A percentile compares a stretch with the other conserved stretches of the same genome.
Conservation (phyloP, 148 eudicot species). For the Beta vulgaris region DNA sequence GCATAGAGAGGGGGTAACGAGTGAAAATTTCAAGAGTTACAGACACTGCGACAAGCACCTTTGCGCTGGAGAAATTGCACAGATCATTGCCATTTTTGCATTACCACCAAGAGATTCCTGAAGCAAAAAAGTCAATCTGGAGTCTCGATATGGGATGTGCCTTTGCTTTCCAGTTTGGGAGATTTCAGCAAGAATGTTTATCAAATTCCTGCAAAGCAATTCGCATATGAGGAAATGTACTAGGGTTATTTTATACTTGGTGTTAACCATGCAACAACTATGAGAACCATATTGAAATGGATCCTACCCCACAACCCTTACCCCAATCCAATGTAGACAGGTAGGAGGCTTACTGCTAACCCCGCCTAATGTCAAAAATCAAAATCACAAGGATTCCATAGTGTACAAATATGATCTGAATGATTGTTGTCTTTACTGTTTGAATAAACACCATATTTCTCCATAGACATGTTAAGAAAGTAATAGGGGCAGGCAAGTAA, state of each 20-base stretch:
- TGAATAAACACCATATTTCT: too few relatives aligned
- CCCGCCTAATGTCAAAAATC: too few relatives aligned
- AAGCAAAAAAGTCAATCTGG: conserved; percentile 86
- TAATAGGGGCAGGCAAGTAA: too few relatives aligned
- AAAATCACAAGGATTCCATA: too few relatives aligned
- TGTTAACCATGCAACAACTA: background rate
- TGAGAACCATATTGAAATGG: background rate
- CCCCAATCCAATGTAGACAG: background rate
- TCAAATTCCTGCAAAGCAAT: conserved; percentile 73
- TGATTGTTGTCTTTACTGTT: too few relatives aligned
- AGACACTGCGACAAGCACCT: conserved; percentile 45
- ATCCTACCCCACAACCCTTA: background rate
- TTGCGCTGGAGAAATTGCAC: conserved; percentile 87
- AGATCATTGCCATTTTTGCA: conserved; percentile 96
- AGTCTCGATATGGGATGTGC: conserved; percentile 96
- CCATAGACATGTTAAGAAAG: too few relatives aligned
- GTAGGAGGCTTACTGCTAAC: background rate
- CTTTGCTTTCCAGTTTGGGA: conserved; percentile 97
- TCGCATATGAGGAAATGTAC: conserved; percentile 22
- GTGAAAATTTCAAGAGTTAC: background rate
- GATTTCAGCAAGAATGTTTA: conserved; percentile 92
- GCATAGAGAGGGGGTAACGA: background rate
- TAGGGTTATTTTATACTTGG: background rate
- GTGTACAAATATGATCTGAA: too few relatives aligned
- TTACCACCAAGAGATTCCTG: conserved; percentile 99